Evolutionary conservation across 2,329 filamentous ascomycete species (phyloP).

Genomic region (Beauveria scarabaeidicola): DNA sequence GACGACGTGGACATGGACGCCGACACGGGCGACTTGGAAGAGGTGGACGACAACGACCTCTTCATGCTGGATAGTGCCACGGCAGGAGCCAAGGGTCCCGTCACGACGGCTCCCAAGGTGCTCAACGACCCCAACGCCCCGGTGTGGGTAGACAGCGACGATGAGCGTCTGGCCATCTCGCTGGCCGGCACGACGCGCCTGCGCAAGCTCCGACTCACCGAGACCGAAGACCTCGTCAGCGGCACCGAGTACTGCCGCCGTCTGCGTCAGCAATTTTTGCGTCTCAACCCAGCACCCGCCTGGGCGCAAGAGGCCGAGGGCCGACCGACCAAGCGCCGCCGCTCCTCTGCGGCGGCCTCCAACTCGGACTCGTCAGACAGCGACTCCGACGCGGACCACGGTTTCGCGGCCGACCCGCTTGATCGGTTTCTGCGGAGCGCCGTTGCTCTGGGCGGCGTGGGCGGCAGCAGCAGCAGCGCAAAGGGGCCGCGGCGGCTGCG

Average conservation of each 20-base stretch:
- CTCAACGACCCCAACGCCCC: slow-evolving; percentile 34
- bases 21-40: slow-evolving; percentile 47
- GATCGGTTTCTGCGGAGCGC: slow-evolving; percentile 72
- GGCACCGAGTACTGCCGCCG: slow-evolving; percentile 79
- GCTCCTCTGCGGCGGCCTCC: slow-evolving; percentile 35
- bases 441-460: slow-evolving; percentile 51
- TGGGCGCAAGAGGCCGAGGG: slow-evolving; percentile 49
- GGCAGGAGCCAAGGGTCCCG: slow-evolving; percentile 26
- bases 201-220: slow-evolving; percentile 72
- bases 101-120: slow-evolving; percentile 16
- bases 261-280: slow-evolving; percentile 67
- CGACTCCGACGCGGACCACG: slow-evolving; percentile 44
- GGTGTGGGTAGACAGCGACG: slow-evolving; percentile 92
- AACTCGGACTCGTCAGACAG: slow-evolving; percentile 32
- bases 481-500: slow-evolving; percentile 53
- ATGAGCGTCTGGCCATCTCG: slow-evolving; percentile 78
- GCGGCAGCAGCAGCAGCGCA: slow-evolving; percentile 46
- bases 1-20: slow-evolving; percentile 35
- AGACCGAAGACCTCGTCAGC: slow-evolving; percentile 76
- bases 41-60: slow-evolving; percentile 66
- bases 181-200: slow-evolving; percentile 66
- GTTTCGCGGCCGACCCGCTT: slow-evolving; percentile 64
- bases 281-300: slow-evolving; percentile 49
- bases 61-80: slow-evolving; percentile 73
- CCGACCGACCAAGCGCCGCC: slow-evolving; percentile 42